Base-by-base conservation (phyloP, 148 eudicot genomes). In the Chenopodium album region DNA sequence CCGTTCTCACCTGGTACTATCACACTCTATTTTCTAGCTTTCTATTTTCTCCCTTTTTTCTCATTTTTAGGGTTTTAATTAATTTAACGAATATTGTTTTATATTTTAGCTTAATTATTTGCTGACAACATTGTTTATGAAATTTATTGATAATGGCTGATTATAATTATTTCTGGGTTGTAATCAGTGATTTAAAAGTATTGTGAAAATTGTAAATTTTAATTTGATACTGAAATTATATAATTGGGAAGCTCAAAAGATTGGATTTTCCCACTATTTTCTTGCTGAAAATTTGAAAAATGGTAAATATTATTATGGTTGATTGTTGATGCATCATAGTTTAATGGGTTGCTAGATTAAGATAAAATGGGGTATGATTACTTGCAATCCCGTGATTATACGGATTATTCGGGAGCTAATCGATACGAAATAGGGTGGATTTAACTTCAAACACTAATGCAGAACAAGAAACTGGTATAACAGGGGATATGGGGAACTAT, bases 1-100 rank as follows among this genome's bases (percentile, higher is more conserved):
- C 28, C 59, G 22, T 67, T 76, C 54, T 68, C 54, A 16, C 64
- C 67, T 67, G 84, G 79, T 81, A 81, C 48, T 34, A 23, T 67
- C 79, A 50, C 75, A 60, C 77, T 60, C 73, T 29, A 19, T n/a
- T 34, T 41, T 72, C 67, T 71, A 20, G 5, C 31, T 64, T 31
- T 20, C 7, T 23, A 37, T 37, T 37, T 0, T 6, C 8, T 1
- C 22, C n/a, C 26, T 2, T 7, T 4, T 66, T 10, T 44, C 29
- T 62, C 34, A 3, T 23, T 50, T 2, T 48, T 78, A 26, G 73
- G 80, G 80, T 66, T 78, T 65, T n/a, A 23, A 56, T 37, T 37
- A 37, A 37, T 37, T 37, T 7, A 37, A 37, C 44, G 44, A 37
- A 5, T 37, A 37, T 9, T 63, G 29, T 1, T 28, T 23, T 74